Evolutionary conservation across 768 basidiomycete genomes (phyloP).

Genomic region (Fibroporia radiculosa): DNA sequence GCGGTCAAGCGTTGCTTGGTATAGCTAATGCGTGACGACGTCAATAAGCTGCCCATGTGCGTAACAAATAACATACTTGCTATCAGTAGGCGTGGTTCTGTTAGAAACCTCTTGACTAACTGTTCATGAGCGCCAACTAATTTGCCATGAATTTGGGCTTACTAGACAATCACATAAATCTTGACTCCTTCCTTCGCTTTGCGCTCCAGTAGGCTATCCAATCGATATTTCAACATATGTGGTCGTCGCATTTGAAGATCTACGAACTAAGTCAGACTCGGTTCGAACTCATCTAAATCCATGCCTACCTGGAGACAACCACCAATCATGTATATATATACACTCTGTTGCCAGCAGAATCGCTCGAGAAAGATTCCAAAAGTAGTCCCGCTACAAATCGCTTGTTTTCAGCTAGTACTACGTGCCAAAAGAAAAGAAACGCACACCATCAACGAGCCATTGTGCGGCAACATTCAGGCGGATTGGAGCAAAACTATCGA

Average conservation of each 20-base stretch:
- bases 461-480: constrained; percentile 90
- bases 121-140: not conserved
- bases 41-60: not conserved
- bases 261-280: constrained; percentile 19
- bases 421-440: too few species aligned
- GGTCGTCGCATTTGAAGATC: constrained; percentile 85
- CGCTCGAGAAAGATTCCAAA: constrained; percentile 93
- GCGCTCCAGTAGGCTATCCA: constrained; percentile 78
- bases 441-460: constrained; percentile 95
- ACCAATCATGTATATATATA: constrained; percentile 98
- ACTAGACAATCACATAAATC: constrained; percentile 94
- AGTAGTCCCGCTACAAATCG: constrained; percentile 79
- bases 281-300: not conserved
- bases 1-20: constrained; percentile 74
- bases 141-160: constrained; percentile 20
- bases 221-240: constrained; percentile 72
- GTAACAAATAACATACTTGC: constrained; percentile 49
- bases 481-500: constrained; percentile 91
- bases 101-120: constrained; percentile 90
- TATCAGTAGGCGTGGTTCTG: constrained; percentile 89
- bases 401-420: not conserved
- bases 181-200: constrained; percentile 96
- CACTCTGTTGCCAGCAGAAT: constrained; percentile 80
- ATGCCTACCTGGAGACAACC: constrained; percentile 76
- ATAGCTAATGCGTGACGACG: constrained; percentile 41